Evolutionary conservation across 2,329 filamentous ascomycete genomes (phyloP).

Genomic region (Arthrobotrys pseudoclavata): DNA sequence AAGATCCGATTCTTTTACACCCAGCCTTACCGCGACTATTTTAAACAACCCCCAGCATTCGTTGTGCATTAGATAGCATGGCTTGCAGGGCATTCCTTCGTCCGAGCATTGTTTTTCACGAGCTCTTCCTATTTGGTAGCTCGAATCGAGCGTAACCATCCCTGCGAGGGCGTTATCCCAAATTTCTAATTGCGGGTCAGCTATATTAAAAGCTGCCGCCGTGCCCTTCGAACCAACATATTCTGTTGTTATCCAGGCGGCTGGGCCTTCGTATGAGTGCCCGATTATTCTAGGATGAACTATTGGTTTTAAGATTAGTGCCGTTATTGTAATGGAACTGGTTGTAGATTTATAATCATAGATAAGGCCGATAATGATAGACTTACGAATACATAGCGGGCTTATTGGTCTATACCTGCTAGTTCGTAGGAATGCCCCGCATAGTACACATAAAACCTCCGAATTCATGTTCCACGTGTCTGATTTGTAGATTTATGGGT

Average conservation of each 20-base stretch:
- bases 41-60: conserved; percentile 39
- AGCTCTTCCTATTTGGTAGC: conserved; percentile 31
- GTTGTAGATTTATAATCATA: not conserved
- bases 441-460: conserved; percentile 37
- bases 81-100: not conserved
- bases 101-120: not conserved
- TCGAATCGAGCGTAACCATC: not conserved
- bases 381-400: conserved; percentile 33
- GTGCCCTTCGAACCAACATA: conserved; percentile 1
- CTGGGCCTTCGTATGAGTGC: conserved; percentile 5
- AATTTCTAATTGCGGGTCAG: conserved; percentile 2
- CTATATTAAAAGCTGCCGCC: not conserved
- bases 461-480: conserved; percentile 4
- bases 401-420: not conserved
- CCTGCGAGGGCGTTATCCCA: not conserved
- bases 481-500: not conserved
- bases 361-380: not conserved
- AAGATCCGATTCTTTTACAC: conserved; percentile 20
- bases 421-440: conserved; percentile 5
- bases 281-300: conserved; percentile 41
- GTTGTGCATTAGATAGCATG: conserved; percentile 40
- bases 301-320: not conserved
- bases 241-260: conserved; percentile 8
- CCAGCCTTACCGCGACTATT: conserved; percentile 15
- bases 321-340: not conserved